Conservation (phyloP, 192 early-diverging fungal species). For the Phycomyces nitens region DNA sequence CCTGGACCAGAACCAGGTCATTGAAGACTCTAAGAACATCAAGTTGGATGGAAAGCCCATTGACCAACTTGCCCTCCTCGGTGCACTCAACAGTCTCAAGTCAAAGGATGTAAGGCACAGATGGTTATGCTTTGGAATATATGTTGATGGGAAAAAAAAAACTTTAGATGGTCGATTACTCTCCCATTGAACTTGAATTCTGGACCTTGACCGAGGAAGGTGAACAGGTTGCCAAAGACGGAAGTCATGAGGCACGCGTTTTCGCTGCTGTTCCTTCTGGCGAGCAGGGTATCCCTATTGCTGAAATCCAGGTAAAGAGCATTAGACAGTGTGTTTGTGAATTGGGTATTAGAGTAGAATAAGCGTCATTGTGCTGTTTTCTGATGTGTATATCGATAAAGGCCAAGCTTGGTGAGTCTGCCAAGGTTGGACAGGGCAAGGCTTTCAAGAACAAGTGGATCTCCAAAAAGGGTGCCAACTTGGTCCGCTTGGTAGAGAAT, state of each 20-base stretch:
- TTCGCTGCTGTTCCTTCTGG: conserved; percentile 84
- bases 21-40: conserved; percentile 67
- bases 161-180: conserved; percentile 75
- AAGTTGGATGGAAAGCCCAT: conserved; percentile 54
- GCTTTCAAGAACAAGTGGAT: conserved; percentile 99
- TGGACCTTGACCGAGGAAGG: conserved; percentile 91
- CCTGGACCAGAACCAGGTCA: conserved; percentile 67
- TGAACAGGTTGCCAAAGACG: conserved; percentile 73
- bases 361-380: no score
- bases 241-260: conserved; percentile 91
- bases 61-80: conserved; percentile 69
- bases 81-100: conserved; percentile 80
- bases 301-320: conserved; percentile 67
- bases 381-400: conserved; percentile 4
- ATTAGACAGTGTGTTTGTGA: not conserved
- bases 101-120: conserved; percentile 70
- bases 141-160: conserved; percentile 2
- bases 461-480: conserved; percentile 68
- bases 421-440: conserved; percentile 91
- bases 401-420: conserved; percentile 64
- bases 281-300: conserved; percentile 76
- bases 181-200: conserved; percentile 70
- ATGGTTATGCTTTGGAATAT: not conserved
- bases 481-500: conserved; percentile 72
- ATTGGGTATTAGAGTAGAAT: no score